Evolutionary conservation across 73 alveolate species (phyloP).

Genomic region (Tetrahymena borealis): DNA sequence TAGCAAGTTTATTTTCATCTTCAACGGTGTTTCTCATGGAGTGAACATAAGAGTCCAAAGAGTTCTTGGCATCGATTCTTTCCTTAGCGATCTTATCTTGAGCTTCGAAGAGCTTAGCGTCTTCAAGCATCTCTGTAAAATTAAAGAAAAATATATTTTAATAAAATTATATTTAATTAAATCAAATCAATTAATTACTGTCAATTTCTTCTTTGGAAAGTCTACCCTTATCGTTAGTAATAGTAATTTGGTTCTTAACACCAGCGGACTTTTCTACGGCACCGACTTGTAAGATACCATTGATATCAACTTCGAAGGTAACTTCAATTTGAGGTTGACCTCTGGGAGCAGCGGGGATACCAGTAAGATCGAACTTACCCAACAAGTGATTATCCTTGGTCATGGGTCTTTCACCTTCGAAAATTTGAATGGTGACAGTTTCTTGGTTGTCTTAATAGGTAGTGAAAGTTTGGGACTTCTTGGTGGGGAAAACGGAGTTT

Average conservation of each 20-base stretch:
- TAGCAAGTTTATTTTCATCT: constrained; percentile 43
- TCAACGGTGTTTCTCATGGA: constrained; percentile 45
- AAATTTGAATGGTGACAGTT: constrained; percentile 68
- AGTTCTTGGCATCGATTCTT: constrained; percentile 54
- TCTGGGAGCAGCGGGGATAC: constrained; percentile 78
- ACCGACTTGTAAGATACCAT: constrained; percentile 72
- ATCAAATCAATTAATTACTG: not conserved
- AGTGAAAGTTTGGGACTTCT: constrained; percentile 74
- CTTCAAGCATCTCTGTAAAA: constrained; percentile 25
- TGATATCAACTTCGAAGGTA: constrained; percentile 83
- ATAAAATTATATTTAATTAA: not conserved
- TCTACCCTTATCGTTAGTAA: constrained; percentile 47
- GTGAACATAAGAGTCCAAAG: constrained; percentile 48
- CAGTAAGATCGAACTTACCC: constrained; percentile 73
- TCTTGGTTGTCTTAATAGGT: constrained; percentile 45
- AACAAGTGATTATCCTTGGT: constrained; percentile 66
- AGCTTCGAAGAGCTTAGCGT: constrained; percentile 50
- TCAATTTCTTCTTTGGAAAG: constrained; percentile 54
- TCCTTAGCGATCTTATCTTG: constrained; percentile 57
- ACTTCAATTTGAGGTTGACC: constrained; percentile 93
- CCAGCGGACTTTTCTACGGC: constrained; percentile 85
- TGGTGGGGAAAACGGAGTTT: constrained; percentile 98
- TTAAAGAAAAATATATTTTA: not conserved
- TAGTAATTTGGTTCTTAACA: constrained; percentile 47
- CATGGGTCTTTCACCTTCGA: constrained; percentile 78